Conservation (phyloP, 2,329 filamentous ascomycete genomes). For the Ilyonectria mors-panacis region DNA sequence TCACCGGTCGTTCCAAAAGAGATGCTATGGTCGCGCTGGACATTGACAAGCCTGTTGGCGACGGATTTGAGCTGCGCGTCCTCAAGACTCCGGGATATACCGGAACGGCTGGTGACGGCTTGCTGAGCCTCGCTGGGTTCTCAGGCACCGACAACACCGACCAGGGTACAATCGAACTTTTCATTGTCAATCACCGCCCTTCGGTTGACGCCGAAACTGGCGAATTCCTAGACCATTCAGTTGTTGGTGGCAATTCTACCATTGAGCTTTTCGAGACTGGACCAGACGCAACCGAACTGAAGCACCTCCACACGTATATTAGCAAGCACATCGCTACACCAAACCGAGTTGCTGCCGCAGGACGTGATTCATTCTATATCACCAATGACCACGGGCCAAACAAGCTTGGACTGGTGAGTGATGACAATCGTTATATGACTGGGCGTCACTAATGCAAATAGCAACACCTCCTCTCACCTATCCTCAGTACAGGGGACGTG, state of each 20-base stretch:
- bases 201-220: slow-evolving; percentile 29
- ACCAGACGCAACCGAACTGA: slow-evolving; percentile 23
- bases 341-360: slow-evolving; percentile 38
- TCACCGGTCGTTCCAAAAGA: slow-evolving; percentile 46
- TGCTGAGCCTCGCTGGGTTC: slow-evolving; percentile 51
- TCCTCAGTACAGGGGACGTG: slow-evolving; percentile 48
- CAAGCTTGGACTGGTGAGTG: slow-evolving; percentile 36
- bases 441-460: background rate
- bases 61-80: slow-evolving; percentile 38
- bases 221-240: slow-evolving; percentile 26
- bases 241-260: slow-evolving; percentile 31
- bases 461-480: slow-evolving; percentile 35
- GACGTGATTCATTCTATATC: slow-evolving; percentile 32
- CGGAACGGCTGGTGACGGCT: slow-evolving; percentile 51
- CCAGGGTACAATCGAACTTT: slow-evolving; percentile 28
- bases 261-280: slow-evolving; percentile 39
- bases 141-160: slow-evolving; percentile 46
- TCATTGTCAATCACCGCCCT: slow-evolving; percentile 39
- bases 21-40: slow-evolving; percentile 53
- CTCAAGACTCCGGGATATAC: slow-evolving; percentile 48
- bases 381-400: slow-evolving; percentile 41
- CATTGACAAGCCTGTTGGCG: slow-evolving; percentile 48
- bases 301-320: slow-evolving; percentile 36
- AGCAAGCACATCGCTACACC: slow-evolving; percentile 36
- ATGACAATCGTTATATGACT: accelerated